phyloP scores from a whole-genome alignment of 2,329 filamentous ascomycete species.

The Coleophoma crateriformis region DNA sequence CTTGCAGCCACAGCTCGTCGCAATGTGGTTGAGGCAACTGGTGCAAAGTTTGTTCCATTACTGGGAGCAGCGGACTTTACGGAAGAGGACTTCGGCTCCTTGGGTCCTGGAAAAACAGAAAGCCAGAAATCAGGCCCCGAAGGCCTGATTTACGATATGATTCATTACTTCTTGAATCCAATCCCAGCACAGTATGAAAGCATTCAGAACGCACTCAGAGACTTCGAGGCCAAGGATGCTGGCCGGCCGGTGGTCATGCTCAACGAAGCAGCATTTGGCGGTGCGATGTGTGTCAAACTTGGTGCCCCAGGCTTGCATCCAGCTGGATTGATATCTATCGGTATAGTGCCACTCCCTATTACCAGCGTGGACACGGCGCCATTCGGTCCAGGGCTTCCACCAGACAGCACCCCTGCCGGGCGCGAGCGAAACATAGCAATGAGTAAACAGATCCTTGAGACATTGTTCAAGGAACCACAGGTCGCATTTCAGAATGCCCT shows the following conservation, averaged over 20 bases:
- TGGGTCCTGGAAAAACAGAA: slow-evolving; percentile 5
- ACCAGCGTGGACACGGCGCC: slow-evolving; percentile 32
- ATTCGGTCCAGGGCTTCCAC: slow-evolving; percentile 30
- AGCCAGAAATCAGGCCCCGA: slow-evolving; percentile 9
- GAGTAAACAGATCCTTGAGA: slow-evolving; percentile 16
- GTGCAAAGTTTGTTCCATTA: slow-evolving; percentile 30
- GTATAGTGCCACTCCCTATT: slow-evolving; percentile 28
- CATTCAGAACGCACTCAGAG: slow-evolving; percentile 28
- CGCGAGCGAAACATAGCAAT: slow-evolving; percentile 27
- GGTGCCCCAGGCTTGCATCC: slow-evolving; percentile 32
- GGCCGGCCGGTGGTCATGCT: slow-evolving; percentile 34
- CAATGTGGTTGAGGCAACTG: slow-evolving; percentile 26
- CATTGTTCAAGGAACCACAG: background rate
- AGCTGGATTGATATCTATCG: slow-evolving; percentile 33
- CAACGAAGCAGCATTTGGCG: slow-evolving; percentile 32
- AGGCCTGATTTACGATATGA: slow-evolving; percentile 26
- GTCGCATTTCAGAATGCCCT: slow-evolving; percentile 10
- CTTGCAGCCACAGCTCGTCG: slow-evolving; percentile 32
- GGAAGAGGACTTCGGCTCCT: slow-evolving; percentile 4
- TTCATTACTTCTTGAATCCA: slow-evolving; percentile 27
- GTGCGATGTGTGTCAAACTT: slow-evolving; percentile 28
- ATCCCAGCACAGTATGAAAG: slow-evolving; percentile 27
- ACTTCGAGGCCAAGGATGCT: slow-evolving; percentile 24
- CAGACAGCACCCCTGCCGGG: slow-evolving; percentile 30
- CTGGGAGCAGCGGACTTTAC: slow-evolving; percentile 13